phyloP scores from a whole-genome alignment of 495 filamentous ascomycete species.

The Neurospora sp. region DNA sequence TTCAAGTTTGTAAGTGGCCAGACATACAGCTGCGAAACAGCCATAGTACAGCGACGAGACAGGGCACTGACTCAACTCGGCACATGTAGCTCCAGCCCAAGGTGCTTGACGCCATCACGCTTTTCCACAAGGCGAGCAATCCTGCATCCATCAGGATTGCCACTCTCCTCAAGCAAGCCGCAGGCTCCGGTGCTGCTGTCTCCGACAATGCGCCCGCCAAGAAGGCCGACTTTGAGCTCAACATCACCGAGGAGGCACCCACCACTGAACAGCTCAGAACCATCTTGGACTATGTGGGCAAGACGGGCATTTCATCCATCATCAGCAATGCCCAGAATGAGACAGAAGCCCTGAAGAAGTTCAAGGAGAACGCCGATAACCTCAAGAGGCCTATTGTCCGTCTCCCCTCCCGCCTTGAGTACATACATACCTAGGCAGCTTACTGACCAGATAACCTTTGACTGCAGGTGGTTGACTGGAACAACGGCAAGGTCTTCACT shows the following conservation, averaged over 20 bases:
- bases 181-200: conserved; percentile 39
- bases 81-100: conserved; percentile 46
- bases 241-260: conserved; percentile 71
- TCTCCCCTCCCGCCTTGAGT: neutral
- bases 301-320: conserved; percentile 43
- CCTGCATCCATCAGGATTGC: conserved; percentile 56
- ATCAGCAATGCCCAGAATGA: conserved; percentile 60
- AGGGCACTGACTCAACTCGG: conserved; percentile 2
- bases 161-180: conserved; percentile 64
- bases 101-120: conserved; percentile 81
- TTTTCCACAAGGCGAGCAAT: conserved; percentile 76
- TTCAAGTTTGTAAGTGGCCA: neutral
- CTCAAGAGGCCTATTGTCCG: conserved; percentile 67
- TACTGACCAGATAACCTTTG: neutral
- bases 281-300: conserved; percentile 76
- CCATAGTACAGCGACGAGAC: neutral
- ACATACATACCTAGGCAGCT: conserved; percentile 1
- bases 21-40: neutral
- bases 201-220: conserved; percentile 49
- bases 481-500: conserved; percentile 68
- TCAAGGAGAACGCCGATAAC: conserved; percentile 45
- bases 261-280: conserved; percentile 76
- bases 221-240: conserved; percentile 71
- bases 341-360: conserved; percentile 66
- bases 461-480: conserved; percentile 79